Conservation (phyloP, 345 rosid species). For the Bretschneidera sinensis region DNA sequence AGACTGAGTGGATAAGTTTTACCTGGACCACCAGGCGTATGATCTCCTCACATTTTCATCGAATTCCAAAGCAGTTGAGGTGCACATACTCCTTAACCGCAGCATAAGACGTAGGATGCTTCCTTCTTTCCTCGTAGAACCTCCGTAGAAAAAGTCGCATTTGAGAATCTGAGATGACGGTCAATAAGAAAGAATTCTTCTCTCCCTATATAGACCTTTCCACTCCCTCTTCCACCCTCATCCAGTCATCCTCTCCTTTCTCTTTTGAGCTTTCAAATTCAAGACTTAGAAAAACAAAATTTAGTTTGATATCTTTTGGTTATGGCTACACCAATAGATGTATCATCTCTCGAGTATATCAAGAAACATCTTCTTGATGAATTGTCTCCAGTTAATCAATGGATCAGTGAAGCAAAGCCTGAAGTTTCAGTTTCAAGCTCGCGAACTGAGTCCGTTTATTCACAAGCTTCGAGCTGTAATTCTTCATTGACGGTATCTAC, state of each 20-base stretch:
- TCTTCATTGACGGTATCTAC: conserved; percentile 22
- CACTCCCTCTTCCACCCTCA: conserved; percentile 24
- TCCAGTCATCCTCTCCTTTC: conserved; percentile 4
- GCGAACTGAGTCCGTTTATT: conserved; percentile 4
- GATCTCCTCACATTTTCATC: too few species aligned
- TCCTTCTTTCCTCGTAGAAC: not conserved
- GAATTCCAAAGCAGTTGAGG: not conserved
- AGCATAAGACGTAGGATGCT: not conserved
- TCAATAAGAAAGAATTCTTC: not conserved
- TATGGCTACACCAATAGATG: conserved; percentile 39
- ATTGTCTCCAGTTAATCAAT: conserved; percentile 28
- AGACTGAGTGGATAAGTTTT: too few species aligned
- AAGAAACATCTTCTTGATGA: conserved; percentile 55
- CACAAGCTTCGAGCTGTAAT: conserved; percentile 23
- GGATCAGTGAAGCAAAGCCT: conserved; percentile 16
- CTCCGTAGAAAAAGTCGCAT: not conserved
- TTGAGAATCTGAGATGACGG: not conserved
- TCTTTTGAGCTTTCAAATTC: not conserved
- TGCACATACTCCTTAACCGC: not conserved
- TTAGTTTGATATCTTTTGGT: not conserved
- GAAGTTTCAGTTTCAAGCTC: conserved; percentile 18
- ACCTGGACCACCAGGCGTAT: too few species aligned
- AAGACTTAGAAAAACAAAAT: too few species aligned
- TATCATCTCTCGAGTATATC: conserved; percentile 43
- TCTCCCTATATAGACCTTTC: conserved; percentile 12